These are phyloP conservation scores for Xylaria telfairii DNA, from an alignment of 495 filamentous ascomycete genomes.

Conservation along the genomic window DNA sequence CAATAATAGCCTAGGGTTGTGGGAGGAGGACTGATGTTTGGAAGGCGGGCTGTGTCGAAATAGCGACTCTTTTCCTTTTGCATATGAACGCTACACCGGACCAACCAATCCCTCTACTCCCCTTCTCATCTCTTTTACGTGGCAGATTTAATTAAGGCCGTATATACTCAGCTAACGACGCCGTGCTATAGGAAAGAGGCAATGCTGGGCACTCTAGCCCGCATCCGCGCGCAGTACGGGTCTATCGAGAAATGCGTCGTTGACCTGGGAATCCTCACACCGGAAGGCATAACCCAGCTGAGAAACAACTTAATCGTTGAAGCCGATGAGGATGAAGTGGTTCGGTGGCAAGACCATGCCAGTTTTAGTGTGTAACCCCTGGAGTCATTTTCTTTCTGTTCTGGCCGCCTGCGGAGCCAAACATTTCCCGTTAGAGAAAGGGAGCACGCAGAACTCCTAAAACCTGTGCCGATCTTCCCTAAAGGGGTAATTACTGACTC, in stretches of 20 bases:
- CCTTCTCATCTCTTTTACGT: neutral
- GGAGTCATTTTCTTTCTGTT: no score
- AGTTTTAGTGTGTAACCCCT: no score
- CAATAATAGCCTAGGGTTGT: neutral
- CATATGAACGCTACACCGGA: neutral
- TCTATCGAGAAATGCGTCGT: slow-evolving; percentile 62
- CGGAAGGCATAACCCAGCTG: slow-evolving; percentile 56
- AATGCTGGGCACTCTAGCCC: slow-evolving; percentile 60
- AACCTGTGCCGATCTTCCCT: no score
- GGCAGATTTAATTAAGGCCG: neutral
- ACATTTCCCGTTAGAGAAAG: no score
- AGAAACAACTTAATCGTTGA: slow-evolving; percentile 55
- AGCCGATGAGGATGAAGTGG: slow-evolving; percentile 30
- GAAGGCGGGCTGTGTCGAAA: neutral
- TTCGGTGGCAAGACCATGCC: slow-evolving; percentile 42
- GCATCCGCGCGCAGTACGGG: slow-evolving; percentile 60
- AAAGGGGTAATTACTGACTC: no score
- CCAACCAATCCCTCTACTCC: neutral
- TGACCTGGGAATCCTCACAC: slow-evolving; percentile 57
- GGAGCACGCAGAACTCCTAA: no score
- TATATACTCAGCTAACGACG: neutral
- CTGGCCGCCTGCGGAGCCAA: no score
- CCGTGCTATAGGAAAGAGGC: slow-evolving; percentile 49
- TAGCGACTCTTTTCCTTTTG: neutral
- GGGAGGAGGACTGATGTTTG: neutral